These are phyloP conservation scores for Corynespora cassiicola DNA, from an alignment of 2,329 filamentous ascomycete species.

Conservation along the genomic window DNA sequence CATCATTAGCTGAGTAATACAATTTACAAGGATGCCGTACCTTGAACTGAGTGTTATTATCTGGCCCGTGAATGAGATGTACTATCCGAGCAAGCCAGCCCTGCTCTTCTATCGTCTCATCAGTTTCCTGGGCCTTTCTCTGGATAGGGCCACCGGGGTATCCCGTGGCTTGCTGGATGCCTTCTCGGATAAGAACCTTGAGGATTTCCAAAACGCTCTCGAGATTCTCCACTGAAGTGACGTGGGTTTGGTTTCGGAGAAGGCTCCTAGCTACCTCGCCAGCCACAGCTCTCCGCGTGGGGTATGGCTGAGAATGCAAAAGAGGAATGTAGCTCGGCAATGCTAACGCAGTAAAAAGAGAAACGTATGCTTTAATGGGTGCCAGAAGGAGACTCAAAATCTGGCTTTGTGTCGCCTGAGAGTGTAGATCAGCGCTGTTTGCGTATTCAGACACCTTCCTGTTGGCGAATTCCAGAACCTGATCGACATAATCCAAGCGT, in stretches of 20 bases:
- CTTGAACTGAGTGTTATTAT: conserved; percentile 94
- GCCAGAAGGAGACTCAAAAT: conserved; percentile 89
- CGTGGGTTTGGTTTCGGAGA: conserved; percentile 80
- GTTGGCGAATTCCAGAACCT: conserved; percentile 87
- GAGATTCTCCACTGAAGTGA: conserved; percentile 78
- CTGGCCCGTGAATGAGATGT: conserved; percentile 80
- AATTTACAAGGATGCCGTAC: conserved; percentile 35
- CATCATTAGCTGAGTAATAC: conserved; percentile 17
- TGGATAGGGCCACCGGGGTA: conserved; percentile 81
- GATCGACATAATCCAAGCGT: conserved; percentile 91
- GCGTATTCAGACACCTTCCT: conserved; percentile 86
- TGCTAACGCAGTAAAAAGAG: conserved; percentile 93
- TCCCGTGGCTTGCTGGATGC: conserved; percentile 78
- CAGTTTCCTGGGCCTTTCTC: conserved; percentile 81
- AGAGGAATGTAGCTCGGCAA: conserved; percentile 91
- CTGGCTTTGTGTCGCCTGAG: conserved; percentile 83
- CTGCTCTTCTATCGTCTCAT: conserved; percentile 97
- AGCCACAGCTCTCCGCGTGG: conserved; percentile 87
- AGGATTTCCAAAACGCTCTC: conserved; percentile 89
- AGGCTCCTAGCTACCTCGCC: conserved; percentile 84
- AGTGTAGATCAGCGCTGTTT: conserved; percentile 95
- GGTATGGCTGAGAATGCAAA: conserved; percentile 89
- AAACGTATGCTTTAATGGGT: conserved; percentile 87
- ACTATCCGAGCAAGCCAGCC: conserved; percentile 94
- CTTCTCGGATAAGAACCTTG: conserved; percentile 92